phyloP scores from a whole-genome alignment of 2,329 filamentous ascomycete species.

The Fusarium sambucinum region DNA sequence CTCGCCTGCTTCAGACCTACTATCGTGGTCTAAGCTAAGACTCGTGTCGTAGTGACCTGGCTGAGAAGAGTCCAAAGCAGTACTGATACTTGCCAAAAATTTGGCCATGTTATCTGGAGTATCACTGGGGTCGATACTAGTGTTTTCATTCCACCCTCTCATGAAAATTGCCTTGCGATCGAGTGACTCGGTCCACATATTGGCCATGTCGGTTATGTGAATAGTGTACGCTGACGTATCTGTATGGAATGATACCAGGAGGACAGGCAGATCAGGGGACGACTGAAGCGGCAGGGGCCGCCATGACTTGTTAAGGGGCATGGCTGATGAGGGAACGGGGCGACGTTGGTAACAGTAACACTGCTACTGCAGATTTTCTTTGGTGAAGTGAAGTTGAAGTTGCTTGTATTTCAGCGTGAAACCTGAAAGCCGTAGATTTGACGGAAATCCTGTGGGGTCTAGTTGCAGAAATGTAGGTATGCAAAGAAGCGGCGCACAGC shows the following conservation, averaged over 20 bases:
- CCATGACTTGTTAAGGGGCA: constrained; percentile 58
- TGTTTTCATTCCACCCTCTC: constrained; percentile 72
- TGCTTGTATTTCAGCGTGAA: neutral
- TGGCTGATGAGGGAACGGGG: constrained; percentile 28
- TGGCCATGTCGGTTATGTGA: constrained; percentile 76
- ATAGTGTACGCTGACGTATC: constrained; percentile 70
- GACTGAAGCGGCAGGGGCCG: constrained; percentile 59
- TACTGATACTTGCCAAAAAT: constrained; percentile 72
- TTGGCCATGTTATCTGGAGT: constrained; percentile 75
- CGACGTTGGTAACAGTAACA: neutral
- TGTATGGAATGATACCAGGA: constrained; percentile 73
- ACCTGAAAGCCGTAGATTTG: neutral
- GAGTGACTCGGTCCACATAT: constrained; percentile 78
- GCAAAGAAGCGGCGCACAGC: constrained; percentile 5
- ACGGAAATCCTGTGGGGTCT: neutral
- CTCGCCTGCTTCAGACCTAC: constrained; percentile 51
- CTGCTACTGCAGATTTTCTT: neutral
- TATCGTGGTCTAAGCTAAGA: constrained; percentile 57
- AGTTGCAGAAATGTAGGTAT: neutral
- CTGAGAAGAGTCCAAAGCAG: constrained; percentile 62
- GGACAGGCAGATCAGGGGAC: constrained; percentile 63
- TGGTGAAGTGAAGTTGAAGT: neutral
- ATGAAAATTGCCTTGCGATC: constrained; percentile 71
- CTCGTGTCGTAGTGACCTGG: constrained; percentile 59
- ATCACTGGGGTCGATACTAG: constrained; percentile 79